Base-by-base conservation (phyloP, 129 eudicot species). In the Artemisia argyi region DNA sequence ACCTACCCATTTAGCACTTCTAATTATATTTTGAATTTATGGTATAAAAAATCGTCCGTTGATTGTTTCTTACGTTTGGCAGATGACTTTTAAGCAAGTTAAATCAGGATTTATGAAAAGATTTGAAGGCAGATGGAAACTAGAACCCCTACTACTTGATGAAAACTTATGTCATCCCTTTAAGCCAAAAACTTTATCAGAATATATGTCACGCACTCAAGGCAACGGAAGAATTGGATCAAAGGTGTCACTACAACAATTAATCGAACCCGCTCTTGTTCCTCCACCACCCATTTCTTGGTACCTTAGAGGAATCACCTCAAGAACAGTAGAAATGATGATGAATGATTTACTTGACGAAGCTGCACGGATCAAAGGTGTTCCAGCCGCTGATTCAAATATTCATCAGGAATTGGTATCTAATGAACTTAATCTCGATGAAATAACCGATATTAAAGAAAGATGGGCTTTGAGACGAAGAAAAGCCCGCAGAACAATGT, bases 251-350 rank as follows among this genome's bases (percentile, higher is more conserved):
- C 74, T 94, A 48, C 83, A 94, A 69, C 99, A 94, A 62, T 76
- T 86, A 6, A 83, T 94, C 9, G 92, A 94, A 72, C 99, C 99
- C 7, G 80, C 89, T 7, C 73, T 94, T 26, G 93, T 94, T 63
- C 99, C 99, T 60, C 99, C 99, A 14, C 97, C 99, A 2, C 99
- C 99, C 7, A 84, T 94, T 74, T 94, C 99, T 7, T 90, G 99
- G 97, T 95, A 95, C 66, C 83, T 91, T 46, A 81, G 99, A 65
- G 97, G 97, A 70, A 95, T 95, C 49, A 95, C 96, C 19, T 24
- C 96, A n/a, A 86, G 73, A 75, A 95, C 99, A 1, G 84, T 95
- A 0, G 99, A 95, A 77, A 85, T 85, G 96, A 78, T 95, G 52
- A 90, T 94, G 32, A 88, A 50, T 3, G 96, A 94, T 57, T 78